phyloP scores from a whole-genome alignment of 192 early-diverging fungal species.

The Ambispora gerdemannii region DNA sequence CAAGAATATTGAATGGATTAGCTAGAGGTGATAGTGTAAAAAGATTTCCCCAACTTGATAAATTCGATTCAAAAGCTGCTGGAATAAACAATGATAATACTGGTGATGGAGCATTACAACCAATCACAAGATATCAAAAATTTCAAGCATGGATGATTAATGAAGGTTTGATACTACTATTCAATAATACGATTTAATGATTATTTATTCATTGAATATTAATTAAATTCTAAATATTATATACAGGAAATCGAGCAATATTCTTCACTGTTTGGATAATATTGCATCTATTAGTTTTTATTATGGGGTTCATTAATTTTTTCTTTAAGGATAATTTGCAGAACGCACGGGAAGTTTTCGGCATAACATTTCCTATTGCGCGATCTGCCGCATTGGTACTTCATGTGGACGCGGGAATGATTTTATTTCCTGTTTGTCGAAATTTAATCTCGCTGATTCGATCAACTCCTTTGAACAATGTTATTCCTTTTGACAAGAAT shows the following conservation, averaged over 20 bases:
- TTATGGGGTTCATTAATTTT: conserved; percentile 61
- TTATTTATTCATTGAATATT: neutral
- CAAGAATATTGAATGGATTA: neutral
- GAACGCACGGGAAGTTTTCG: conserved; percentile 47
- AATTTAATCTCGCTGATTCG: conserved; percentile 59
- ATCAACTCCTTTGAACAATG: conserved; percentile 53
- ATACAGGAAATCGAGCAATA: conserved; percentile 38
- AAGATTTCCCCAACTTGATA: conserved; percentile 4
- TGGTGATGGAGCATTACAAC: neutral
- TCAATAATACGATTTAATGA: neutral
- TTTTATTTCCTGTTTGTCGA: conserved; percentile 82
- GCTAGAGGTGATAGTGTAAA: neutral
- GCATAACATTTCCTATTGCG: conserved; percentile 54
- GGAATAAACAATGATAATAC: no score
- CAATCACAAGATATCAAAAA: conserved; percentile 23
- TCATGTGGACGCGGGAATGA: conserved; percentile 67
- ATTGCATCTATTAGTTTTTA: conserved; percentile 55
- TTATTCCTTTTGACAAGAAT: conserved; percentile 70
- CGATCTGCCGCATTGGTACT: conserved; percentile 64
- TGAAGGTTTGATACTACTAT: conserved; percentile 34
- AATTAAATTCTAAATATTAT: neutral
- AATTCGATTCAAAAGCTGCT: neutral
- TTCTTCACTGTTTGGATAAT: conserved; percentile 54
- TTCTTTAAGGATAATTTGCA: conserved; percentile 53
- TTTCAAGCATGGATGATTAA: conserved; percentile 50